These are phyloP conservation scores for Xylaria sp. DNA, from an alignment of 2,329 filamentous ascomycete genomes.

Conservation along the genomic window DNA sequence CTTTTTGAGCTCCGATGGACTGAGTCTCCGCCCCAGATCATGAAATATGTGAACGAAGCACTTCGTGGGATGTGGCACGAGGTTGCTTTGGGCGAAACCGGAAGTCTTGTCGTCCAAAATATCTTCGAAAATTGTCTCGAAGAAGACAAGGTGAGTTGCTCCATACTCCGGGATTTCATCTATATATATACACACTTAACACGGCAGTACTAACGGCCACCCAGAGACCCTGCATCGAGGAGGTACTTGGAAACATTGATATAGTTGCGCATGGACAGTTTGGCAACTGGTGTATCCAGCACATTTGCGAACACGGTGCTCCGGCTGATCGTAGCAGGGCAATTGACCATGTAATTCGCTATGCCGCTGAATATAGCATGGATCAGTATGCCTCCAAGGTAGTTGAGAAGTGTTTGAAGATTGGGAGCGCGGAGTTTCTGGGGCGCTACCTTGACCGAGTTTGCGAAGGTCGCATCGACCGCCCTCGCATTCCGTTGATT, in stretches of 20 bases:
- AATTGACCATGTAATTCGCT: slow-evolving; percentile 92
- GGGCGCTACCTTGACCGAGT: slow-evolving; percentile 92
- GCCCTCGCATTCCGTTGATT: slow-evolving; percentile 94
- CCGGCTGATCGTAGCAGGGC: slow-evolving; percentile 90
- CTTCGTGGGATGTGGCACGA: slow-evolving; percentile 98
- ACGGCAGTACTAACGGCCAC: slow-evolving; percentile 27
- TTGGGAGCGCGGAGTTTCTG: slow-evolving; percentile 88
- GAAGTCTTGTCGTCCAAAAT: slow-evolving; percentile 97
- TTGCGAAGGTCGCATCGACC: slow-evolving; percentile 86
- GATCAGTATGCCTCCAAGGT: slow-evolving; percentile 99
- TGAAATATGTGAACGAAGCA: slow-evolving; percentile 97
- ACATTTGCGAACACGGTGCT: slow-evolving; percentile 95
- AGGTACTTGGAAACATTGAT: slow-evolving; percentile 93
- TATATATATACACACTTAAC: too few relatives aligned
- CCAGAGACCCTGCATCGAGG: slow-evolving; percentile 96
- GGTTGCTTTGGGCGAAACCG: slow-evolving; percentile 94
- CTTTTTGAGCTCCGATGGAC: slow-evolving; percentile 97
- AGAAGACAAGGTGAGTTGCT: slow-evolving; percentile 82
- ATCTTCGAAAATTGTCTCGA: slow-evolving; percentile 99
- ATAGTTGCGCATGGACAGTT: slow-evolving; percentile 97
- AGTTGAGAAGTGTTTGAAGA: slow-evolving; percentile 98
- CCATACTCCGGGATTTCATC: background rate
- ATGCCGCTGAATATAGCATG: slow-evolving; percentile 95
- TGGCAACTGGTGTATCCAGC: slow-evolving; percentile 99
- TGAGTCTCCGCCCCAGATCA: slow-evolving; percentile 93